Evolutionary conservation across 257 asterid genomes (phyloP), one percentile per base, ranked within the genome.

Genomic region (Nicotiana attenuata): DNA sequence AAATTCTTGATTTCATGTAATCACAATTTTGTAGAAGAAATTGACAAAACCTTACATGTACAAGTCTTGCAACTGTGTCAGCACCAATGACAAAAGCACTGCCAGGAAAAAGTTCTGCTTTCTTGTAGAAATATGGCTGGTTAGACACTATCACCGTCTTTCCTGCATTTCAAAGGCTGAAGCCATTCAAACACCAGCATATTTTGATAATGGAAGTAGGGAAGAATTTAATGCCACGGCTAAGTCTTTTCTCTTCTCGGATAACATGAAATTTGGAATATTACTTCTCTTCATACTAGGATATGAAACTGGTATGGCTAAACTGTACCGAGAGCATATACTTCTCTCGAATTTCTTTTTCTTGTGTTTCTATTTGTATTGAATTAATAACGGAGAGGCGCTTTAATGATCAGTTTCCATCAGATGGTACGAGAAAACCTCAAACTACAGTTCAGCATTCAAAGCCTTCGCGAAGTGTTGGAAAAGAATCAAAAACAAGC

Each of bases 111-210:
- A 96, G 91, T 83, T 94, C 97, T 9, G 98, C 94, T 91, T 96
- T 94, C 95, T 91, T 92, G 96, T 92, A 94, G 66, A 94, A 94
- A 84, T 89, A 94, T 63, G 99, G 99, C 90, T 96, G 99, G 88
- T 94, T 96, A 79, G 99, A 96, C 41, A 96, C 85, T 84, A 96
- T 94, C 81, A 92, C 87, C 1, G 98, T 90, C 88, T 92, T 94
- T 83, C 97, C 99, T 95, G 97, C 85, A 88, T 47, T 81, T 80
- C 52, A 68, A 83, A 82, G 79, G 35, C 50, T 3, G 9, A 75
- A 73, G 17, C 61, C n/a, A 28, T 24, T 47, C 61, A 24, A 47
- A 50, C 20, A 31, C 14, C 76, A 31, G 26, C 76, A 31, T 33
- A 33, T 3, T 66, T 31, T 17, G 16, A 47, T 1, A 7, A 4